Percentiles rank a stretch among this genome's conserved stretches.
Evolutionary conservation across 2,329 filamentous ascomycete species (phyloP).

Genomic region (Cylindrodendrum hubeiense): DNA sequence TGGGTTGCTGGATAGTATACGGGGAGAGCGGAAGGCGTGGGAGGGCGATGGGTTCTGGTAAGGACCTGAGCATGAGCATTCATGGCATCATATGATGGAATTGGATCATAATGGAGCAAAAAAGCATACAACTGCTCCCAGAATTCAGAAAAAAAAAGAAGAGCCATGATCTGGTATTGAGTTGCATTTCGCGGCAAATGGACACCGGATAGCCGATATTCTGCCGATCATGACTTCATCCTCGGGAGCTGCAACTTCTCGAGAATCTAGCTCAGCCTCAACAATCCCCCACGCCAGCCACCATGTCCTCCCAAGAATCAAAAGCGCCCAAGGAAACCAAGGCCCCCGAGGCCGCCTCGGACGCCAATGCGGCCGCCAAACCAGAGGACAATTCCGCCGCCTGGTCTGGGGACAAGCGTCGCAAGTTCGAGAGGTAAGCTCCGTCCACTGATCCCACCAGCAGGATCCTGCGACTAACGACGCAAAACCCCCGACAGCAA

Average conservation of each 20-base stretch:
- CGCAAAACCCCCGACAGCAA: conserved; percentile 69
- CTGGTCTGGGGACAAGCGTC: conserved; percentile 70
- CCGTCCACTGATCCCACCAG: neutral
- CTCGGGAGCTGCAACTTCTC: neutral
- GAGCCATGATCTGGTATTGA: neutral
- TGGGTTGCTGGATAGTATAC: conserved; percentile 46
- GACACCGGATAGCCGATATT: conserved; percentile 25
- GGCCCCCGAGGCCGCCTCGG: conserved; percentile 11
- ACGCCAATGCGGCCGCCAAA: neutral
- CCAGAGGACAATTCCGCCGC: conserved; percentile 48
- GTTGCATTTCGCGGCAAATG: neutral
- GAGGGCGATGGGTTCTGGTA: conserved; percentile 39
- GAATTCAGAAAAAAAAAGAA: conserved; percentile 26
- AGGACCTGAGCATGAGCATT: neutral
- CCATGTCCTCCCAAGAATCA: conserved; percentile 32
- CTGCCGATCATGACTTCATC: conserved; percentile 35
- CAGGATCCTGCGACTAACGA: conserved; percentile 19
- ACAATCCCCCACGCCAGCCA: neutral
- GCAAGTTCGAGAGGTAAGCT: conserved; percentile 73
- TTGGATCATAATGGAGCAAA: neutral
- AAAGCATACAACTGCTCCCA: neutral
- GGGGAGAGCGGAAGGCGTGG: conserved; percentile 29
- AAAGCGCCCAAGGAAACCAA: conserved; percentile 32
- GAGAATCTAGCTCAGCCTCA: neutral
- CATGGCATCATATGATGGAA: neutral